phyloP scores from a whole-genome alignment of 2,329 filamentous ascomycete species.

The Cercospora brassicicola region DNA sequence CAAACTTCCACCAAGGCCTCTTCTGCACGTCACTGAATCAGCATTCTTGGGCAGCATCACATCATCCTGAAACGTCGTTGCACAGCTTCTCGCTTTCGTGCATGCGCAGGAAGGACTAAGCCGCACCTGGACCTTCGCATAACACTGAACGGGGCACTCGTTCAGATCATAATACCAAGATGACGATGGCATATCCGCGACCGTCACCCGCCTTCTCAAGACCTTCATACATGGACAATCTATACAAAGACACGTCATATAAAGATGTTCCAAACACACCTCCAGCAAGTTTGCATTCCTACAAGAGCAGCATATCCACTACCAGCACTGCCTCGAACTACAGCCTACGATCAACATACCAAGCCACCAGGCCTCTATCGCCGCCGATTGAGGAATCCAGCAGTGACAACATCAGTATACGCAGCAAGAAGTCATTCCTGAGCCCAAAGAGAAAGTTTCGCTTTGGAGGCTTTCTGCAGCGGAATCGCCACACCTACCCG shows the following conservation, averaged over 20 bases:
- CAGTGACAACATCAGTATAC: slow-evolving; percentile 25
- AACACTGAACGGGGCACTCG: not conserved
- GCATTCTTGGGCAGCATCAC: slow-evolving; percentile 13
- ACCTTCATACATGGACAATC: slow-evolving; percentile 37
- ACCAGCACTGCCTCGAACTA: slow-evolving; percentile 26
- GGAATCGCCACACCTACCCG: slow-evolving; percentile 30
- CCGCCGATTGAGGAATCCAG: slow-evolving; percentile 32
- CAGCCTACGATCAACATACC: slow-evolving; percentile 26
- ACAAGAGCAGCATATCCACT: slow-evolving; percentile 34
- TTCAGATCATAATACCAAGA: slow-evolving; percentile 19
- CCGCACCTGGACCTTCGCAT: slow-evolving; percentile 9
- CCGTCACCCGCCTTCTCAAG: slow-evolving; percentile 28
- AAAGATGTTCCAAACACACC: slow-evolving; percentile 22
- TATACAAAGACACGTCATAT: slow-evolving; percentile 30
- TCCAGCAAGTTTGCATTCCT: slow-evolving; percentile 28
- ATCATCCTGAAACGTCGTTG: slow-evolving; percentile 13
- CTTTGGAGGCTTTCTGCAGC: slow-evolving; percentile 28
- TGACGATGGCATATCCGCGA: slow-evolving; percentile 31
- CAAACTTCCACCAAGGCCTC: not conserved
- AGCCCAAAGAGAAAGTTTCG: slow-evolving; percentile 25
- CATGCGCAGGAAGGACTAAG: slow-evolving; percentile 1
- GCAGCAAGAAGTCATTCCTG: slow-evolving; percentile 29
- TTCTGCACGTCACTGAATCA: slow-evolving; percentile 17
- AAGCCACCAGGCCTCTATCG: slow-evolving; percentile 28
- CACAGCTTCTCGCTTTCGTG: slow-evolving; percentile 6